Base-by-base conservation (phyloP, 331 rosid genomes). In the Rhamnella rubrinervis region DNA sequence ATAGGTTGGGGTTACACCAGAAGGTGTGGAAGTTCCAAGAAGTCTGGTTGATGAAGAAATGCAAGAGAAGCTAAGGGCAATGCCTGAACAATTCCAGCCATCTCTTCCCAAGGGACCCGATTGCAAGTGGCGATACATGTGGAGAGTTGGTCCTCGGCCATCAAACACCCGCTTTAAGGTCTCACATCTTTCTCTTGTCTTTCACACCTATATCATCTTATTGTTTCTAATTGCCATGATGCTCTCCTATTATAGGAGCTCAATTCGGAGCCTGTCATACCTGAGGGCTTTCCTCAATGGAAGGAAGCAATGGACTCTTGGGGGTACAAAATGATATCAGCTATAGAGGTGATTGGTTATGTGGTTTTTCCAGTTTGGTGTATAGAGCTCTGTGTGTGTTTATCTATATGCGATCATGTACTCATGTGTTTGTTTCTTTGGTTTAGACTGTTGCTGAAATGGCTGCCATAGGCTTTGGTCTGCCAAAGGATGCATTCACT, bases 121-220 rank as follows among this genome's bases (percentile, higher is more conserved):
- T 82, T 88, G 79, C 56, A 93, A 93, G 81, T 93, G 97, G 98
- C 66, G 97, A 65, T 93, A 91, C 83, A 91, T 93, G 80, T 91
- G 98, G 98, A 83, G 98, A 72, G 89, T 91, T 21, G 98, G 98
- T 70, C 86, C 95, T 59, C 88, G 98, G 2, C 98, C 98, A 6
- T 77, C 83, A 17, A 61, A 82, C 21, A 91, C 98, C 61, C 81
- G 78, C 50, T 93, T 90, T 77, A 82, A 93, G 97, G 98, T 93
- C 56, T 63, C 25, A 3, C 18, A 23, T 39, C 20, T 61, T 41
- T 67, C 18, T 76, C 51, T 31, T 59, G 47, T 59, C 55, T 26
- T 49, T 65, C 20, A 18, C 19, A 18, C 58, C 20, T 17, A 53
- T 6, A 5, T 1, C 14, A 40, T 73, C 44, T 40, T 52, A 50